A percentile compares a stretch with the other conserved stretches of the same genome.
Evolutionary conservation across 2,329 filamentous ascomycete genomes (phyloP).

Genomic region (Ceratocystis cacaofunesta): DNA sequence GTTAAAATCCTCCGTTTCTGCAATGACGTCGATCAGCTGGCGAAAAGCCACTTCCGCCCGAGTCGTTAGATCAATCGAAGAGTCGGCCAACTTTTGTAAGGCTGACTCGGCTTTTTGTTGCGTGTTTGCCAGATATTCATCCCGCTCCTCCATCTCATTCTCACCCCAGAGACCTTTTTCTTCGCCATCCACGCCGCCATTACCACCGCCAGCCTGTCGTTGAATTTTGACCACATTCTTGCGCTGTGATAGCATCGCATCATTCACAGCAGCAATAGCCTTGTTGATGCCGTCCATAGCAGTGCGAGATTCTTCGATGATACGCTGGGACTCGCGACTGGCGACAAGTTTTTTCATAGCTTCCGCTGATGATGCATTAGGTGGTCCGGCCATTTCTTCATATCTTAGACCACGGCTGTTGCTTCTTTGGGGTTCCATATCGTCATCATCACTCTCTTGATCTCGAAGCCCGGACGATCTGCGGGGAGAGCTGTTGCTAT

Average conservation of each 20-base stretch:
- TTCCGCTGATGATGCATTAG: not conserved
- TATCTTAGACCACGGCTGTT: not conserved
- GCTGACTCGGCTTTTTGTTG: not conserved
- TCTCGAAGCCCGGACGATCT: not conserved
- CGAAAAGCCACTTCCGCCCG: conserved; percentile 33
- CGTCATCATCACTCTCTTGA: not conserved
- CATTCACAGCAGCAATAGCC: conserved; percentile 11
- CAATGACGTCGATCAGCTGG: conserved; percentile 34
- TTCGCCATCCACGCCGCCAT: not conserved
- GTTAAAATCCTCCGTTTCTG: conserved; percentile 35
- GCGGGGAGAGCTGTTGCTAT: not conserved
- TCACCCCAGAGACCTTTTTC: conserved; percentile 5
- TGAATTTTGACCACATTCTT: conserved; percentile 4
- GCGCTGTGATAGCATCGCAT: conserved; percentile 12
- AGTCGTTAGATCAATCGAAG: not conserved
- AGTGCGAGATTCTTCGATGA: conserved; percentile 4
- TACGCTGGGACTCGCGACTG: conserved; percentile 1
- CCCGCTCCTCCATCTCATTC: conserved; percentile 1
- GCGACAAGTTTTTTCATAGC: not conserved
- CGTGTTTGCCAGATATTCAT: not conserved
- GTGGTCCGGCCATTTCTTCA: conserved; percentile 6
- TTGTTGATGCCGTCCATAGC: conserved; percentile 10
- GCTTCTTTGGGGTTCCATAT: not conserved
- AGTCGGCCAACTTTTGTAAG: conserved; percentile 7
- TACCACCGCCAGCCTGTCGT: not conserved